A percentile compares a stretch with the other conserved stretches of the same genome.
These are phyloP conservation scores for Eucalyptus virginea DNA, from an alignment of 345 rosid species.

Conservation along the genomic window DNA sequence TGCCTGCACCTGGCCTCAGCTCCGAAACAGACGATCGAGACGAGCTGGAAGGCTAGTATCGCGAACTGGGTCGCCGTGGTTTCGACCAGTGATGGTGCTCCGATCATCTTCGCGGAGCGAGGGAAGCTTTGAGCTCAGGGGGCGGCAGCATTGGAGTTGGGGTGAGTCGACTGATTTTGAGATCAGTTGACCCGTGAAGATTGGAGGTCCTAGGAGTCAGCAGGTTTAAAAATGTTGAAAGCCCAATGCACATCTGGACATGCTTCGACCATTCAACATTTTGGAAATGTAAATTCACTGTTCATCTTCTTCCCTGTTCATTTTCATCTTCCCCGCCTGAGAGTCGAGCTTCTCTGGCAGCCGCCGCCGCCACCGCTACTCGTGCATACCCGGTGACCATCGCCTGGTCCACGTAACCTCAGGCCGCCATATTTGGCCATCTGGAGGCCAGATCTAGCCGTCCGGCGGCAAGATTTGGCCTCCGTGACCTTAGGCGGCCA, in stretches of 20 bases:
- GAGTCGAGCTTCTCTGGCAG: fast-evolving
- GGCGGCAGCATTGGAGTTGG: neutral
- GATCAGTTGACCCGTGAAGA: neutral
- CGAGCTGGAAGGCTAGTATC: neutral
- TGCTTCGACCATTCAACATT: fast-evolving
- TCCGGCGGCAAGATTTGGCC: fast-evolving
- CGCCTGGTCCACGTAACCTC: fast-evolving
- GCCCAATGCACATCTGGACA: fast-evolving
- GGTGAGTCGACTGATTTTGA: neutral
- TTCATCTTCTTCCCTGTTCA: too few relatives aligned
- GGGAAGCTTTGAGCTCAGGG: neutral
- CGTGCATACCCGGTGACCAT: fast-evolving
- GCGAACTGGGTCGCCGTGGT: neutral
- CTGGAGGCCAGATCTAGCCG: fast-evolving
- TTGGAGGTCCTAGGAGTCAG: neutral
- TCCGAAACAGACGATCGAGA: neutral
- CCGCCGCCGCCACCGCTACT: fast-evolving
- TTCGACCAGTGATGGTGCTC: neutral
- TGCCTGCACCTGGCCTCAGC: conserved; percentile 17
- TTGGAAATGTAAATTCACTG: too few relatives aligned
- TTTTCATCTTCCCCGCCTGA: too few relatives aligned
- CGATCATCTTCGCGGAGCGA: neutral
- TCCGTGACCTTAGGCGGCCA: fast-evolving
- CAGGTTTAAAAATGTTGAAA: neutral
- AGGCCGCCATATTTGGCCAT: fast-evolving